Base-by-base conservation (phyloP, 352 stramenopile genomes). In the Phytophthora palmivora region DNA sequence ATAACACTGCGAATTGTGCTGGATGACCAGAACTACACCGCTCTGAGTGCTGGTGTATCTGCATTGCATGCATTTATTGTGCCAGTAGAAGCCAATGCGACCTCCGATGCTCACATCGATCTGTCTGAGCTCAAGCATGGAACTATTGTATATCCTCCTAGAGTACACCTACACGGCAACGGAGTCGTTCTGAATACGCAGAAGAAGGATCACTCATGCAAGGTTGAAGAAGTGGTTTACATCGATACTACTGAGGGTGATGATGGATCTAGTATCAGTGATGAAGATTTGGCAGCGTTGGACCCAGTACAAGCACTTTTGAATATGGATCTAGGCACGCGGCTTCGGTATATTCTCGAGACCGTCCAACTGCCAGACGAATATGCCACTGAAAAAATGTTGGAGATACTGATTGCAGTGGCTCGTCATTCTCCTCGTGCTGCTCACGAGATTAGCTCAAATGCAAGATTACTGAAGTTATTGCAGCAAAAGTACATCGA, bases 11-110 rank as follows among this genome's bases (percentile, higher is more conserved):
- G 82, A 8, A 78, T 82, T 16, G 69, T 78, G 5, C 65, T 88
- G 2, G 82, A 92, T 21, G 80, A 88, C 28, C 74, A 87, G 30
- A 92, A 92, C 51, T 83, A 86, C 47, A 86, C 82, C 3, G 82
- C 70, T 3, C 46, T 92, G 0, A 70, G 66, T 14, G 72, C 71
- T 26, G 80, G 60, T 3, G 62, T 90, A 7, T 60, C 74, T 22
- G 78, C 79, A 0, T 58, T 92, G 6, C 80, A 92, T 42, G 70
- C 78, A 0, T 85, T 83, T 37, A 54, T 90, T 26, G 76, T 90
- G 5, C 76, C 75, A 4, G 46, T 70, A 11, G 39, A 56, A 24
- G n/a, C 21, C 22, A 38, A 60, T 8, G 36, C 41, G 26, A 34
- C 21, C 9, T 41, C 11, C n/a, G 38, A 34, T 7, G 11, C 12